Evolutionary conservation across 2,329 filamentous ascomycete species (phyloP), one percentile per base, ranked within the genome.

Genomic region (Gaeumannomyces tritici): DNA sequence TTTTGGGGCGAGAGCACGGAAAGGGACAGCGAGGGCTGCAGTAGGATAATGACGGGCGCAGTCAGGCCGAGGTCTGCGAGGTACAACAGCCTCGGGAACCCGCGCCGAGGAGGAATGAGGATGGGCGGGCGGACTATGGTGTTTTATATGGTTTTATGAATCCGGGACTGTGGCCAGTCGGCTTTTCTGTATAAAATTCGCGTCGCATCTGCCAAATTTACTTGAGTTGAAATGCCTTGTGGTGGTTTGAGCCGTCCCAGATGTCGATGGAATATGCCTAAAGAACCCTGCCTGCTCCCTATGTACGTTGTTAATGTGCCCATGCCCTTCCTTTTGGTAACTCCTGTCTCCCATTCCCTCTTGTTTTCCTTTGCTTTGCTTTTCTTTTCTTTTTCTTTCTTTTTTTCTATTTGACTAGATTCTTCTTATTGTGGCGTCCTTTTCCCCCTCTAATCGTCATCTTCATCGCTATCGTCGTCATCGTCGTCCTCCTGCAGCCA

Each of bases 401-500:
- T 58, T 3, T 66, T 62, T 4, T 54, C 55, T 11, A 56, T 62
- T 35, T 15, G 12, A 29, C 29, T 8, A 29, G 4, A 13, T 35
- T 35, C 4, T 35, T 7, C 2, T 35, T 35, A 13, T 35, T 35
- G 8, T 65, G n/a, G n/a, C n/a, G n/a, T 63, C 18, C 57, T 59
- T 1, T 62, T 63, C 6, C 6, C 73, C 72, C 8, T 77, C 75
- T 78, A 76, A 1, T 79, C 76, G 0, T 85, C 83, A 1, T 87
- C 84, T 8, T 85, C 84, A 7, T 86, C 84, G 1, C 89, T 88
- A n/a, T 87, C 86, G 64, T 86, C 31, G 12, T n/a, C 86, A 65
- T 87, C 86, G 59, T 88, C 86, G 1, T 89, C 90, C 71, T 92
- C 88, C 70, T 89, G 89, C 68, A 93, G 74, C 86, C 93, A 91